These are phyloP conservation scores for Verticillium albo-atrum DNA, from an alignment of 2,329 filamentous ascomycete species.

Conservation along the genomic window DNA sequence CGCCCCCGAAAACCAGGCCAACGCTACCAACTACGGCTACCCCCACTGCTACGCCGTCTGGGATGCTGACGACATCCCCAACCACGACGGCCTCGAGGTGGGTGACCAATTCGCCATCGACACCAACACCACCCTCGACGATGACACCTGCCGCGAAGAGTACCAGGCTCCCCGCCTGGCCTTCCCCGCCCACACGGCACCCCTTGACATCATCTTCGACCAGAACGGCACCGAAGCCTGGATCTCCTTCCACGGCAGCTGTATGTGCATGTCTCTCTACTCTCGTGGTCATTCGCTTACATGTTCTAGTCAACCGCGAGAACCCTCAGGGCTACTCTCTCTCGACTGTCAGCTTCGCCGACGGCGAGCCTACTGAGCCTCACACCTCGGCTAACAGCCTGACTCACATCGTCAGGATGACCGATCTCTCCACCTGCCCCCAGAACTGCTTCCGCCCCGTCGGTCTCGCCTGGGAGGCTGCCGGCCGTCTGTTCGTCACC, in stretches of 20 bases:
- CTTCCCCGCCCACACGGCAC: conserved; percentile 62
- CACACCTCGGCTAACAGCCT: conserved; percentile 40
- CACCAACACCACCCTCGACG: conserved; percentile 30
- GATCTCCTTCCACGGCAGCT: conserved; percentile 69
- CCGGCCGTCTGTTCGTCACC: conserved; percentile 56
- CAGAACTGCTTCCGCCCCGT: conserved; percentile 58
- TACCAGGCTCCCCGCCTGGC: conserved; percentile 50
- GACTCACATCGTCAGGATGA: conserved; percentile 51
- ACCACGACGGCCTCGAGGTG: conserved; percentile 32
- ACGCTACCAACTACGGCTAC: conserved; percentile 21
- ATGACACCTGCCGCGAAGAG: conserved; percentile 37
- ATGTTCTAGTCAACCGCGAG: conserved; percentile 32
- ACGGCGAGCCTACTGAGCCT: conserved; percentile 35
- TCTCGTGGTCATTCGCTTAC: conserved; percentile 2
- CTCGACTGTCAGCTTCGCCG: conserved; percentile 32
- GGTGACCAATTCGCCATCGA: conserved; percentile 47
- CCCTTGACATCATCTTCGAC: conserved; percentile 67
- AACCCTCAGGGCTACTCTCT: conserved; percentile 43
- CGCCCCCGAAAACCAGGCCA: conserved; percentile 25
- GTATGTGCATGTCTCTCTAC: conserved; percentile 32
- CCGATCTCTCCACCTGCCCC: conserved; percentile 48
- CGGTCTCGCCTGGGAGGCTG: conserved; percentile 46
- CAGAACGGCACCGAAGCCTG: conserved; percentile 54
- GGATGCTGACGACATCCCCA: conserved; percentile 42
- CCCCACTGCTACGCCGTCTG: conserved; percentile 55